Conservation (phyloP, 495 filamentous ascomycete species). For the Polyplosphaeria fusca region DNA sequence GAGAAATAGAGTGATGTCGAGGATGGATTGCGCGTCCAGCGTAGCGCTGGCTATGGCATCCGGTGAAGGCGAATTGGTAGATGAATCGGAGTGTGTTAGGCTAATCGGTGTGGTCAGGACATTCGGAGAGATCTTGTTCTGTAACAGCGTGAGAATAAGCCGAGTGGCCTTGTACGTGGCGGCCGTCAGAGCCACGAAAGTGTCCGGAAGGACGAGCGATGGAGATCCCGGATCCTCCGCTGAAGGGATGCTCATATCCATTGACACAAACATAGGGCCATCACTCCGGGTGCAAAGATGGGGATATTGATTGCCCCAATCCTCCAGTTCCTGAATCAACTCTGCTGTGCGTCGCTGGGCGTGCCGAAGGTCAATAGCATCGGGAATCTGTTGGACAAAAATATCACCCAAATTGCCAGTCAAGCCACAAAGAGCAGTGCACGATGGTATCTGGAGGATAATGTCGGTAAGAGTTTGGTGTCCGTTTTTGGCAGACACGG, state of each 20-base stretch:
- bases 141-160: slow-evolving; percentile 15
- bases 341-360: slow-evolving; percentile 6
- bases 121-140: slow-evolving; percentile 9
- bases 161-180: slow-evolving; percentile 14
- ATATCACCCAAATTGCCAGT: slow-evolving; percentile 5
- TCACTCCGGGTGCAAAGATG: background rate
- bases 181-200: slow-evolving; percentile 14
- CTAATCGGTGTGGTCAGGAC: background rate
- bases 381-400: slow-evolving; percentile 5
- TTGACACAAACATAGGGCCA: background rate
- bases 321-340: slow-evolving; percentile 3
- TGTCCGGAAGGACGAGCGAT: slow-evolving; percentile 7
- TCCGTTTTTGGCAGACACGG: background rate
- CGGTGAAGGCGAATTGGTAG: background rate
- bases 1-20: slow-evolving; percentile 10
- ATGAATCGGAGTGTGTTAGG: background rate
- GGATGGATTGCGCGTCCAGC: background rate
- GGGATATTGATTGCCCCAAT: slow-evolving; percentile 9
- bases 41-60: background rate
- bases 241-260: slow-evolving; percentile 4
- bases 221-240: background rate
- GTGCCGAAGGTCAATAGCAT: background rate
- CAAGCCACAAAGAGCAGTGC: slow-evolving; percentile 1
- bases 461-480: slow-evolving; percentile 23
- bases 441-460: slow-evolving; percentile 20